Percentiles rank a stretch among this genome's conserved stretches.
These are phyloP conservation scores for Hygrophorus pudorinus DNA, from an alignment of 768 basidiomycete genomes.

Conservation along the genomic window DNA sequence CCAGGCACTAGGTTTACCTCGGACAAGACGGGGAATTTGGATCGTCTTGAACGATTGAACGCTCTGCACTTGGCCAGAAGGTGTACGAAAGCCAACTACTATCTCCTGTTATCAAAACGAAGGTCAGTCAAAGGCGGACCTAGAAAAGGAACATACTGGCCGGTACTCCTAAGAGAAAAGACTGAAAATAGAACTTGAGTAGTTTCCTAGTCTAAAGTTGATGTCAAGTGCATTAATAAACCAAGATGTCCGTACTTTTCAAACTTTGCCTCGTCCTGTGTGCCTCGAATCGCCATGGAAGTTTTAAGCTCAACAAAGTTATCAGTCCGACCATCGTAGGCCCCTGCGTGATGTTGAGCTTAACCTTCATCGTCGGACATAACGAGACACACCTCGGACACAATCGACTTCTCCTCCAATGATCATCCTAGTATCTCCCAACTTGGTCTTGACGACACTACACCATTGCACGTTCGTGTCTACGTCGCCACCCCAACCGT, in stretches of 20 bases:
- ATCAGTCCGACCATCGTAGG: conserved; percentile 50
- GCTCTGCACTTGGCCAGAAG: conserved; percentile 54
- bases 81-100: conserved; percentile 80
- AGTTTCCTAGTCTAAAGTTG: conserved; percentile 48
- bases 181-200: conserved; percentile 89
- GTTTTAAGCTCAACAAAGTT: conserved; percentile 85
- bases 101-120: conserved; percentile 47
- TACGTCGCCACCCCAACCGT: conserved; percentile 72
- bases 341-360: conserved; percentile 28
- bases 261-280: conserved; percentile 60
- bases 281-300: conserved; percentile 56
- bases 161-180: conserved; percentile 86
- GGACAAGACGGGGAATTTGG: conserved; percentile 67
- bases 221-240: not conserved
- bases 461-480: conserved; percentile 91
- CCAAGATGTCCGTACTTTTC: conserved; percentile 51
- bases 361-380: not conserved
- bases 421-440: conserved; percentile 60
- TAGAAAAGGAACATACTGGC: conserved; percentile 24
- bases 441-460: conserved; percentile 76
- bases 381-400: conserved; percentile 47
- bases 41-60: conserved; percentile 70
- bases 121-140: conserved; percentile 1
- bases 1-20: conserved; percentile 69
- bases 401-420: conserved; percentile 92